phyloP scores from a whole-genome alignment of 495 filamentous ascomycete species.

The Barbatosphaeria neglecta region DNA sequence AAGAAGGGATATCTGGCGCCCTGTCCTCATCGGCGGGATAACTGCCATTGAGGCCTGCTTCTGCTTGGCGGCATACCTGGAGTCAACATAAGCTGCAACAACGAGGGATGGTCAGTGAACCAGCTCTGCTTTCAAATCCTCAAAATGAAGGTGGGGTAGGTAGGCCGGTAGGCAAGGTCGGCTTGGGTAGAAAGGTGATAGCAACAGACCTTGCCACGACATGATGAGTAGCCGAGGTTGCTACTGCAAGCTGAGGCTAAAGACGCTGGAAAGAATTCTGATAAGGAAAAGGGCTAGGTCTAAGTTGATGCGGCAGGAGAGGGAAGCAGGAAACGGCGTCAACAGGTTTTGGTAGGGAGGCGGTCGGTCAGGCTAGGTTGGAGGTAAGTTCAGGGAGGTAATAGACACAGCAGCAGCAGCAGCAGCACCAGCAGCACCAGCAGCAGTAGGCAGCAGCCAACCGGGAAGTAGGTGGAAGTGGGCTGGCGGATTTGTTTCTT shows the following conservation, averaged over 20 bases:
- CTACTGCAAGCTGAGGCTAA: slow-evolving; percentile 3
- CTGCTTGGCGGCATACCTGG: slow-evolving; percentile 23
- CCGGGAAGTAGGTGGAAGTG: not conserved
- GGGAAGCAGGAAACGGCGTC: not conserved
- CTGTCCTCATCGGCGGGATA: too few species aligned
- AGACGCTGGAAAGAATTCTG: not conserved
- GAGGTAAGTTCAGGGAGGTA: too few species aligned
- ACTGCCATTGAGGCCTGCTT: too few species aligned
- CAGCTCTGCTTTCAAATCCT: slow-evolving; percentile 9
- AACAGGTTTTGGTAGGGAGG: too few species aligned
- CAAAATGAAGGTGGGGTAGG: slow-evolving; percentile 22
- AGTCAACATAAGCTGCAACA: slow-evolving; percentile 35
- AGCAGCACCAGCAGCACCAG: too few species aligned
- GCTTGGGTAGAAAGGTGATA: not conserved
- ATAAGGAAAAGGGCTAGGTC: not conserved
- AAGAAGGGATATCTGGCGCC: too few species aligned
- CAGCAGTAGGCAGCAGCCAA: not conserved
- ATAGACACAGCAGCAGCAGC: too few species aligned
- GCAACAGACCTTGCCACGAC: slow-evolving; percentile 45
- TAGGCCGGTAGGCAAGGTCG: not conserved
- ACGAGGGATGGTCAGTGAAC: slow-evolving; percentile 21
- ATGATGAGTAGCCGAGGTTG: slow-evolving; percentile 27
- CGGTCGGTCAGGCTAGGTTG: too few species aligned
- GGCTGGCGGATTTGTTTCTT: not conserved
- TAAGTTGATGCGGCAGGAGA: not conserved